A percentile compares a stretch with the other conserved stretches of the same genome.
These are phyloP conservation scores for Falciphora oryzae DNA, from an alignment of 2,329 filamentous ascomycete genomes.

Conservation along the genomic window DNA sequence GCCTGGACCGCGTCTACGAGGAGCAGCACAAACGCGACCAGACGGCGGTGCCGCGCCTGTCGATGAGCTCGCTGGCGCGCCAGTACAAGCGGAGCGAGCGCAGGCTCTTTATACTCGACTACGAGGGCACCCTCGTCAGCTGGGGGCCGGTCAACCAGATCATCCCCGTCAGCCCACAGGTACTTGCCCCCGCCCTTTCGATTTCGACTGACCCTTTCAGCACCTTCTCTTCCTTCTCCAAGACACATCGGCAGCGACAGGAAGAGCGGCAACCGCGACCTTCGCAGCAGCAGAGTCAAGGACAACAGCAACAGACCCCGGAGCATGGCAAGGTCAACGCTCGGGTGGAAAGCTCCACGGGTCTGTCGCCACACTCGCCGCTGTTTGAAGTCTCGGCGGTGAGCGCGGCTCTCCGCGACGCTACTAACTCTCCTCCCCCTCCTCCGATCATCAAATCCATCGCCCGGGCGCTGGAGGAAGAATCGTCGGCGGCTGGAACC, in stretches of 20 bases:
- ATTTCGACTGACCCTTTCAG: background rate
- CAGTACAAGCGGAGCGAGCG: slow-evolving; percentile 61
- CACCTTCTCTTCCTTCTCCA: background rate
- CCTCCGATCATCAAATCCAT: background rate
- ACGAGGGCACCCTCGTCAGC: slow-evolving; percentile 85
- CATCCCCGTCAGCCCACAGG: slow-evolving; percentile 73
- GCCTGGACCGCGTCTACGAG: slow-evolving; percentile 69
- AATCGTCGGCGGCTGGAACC: background rate
- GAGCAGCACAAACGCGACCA: slow-evolving; percentile 82
- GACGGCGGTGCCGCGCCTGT: slow-evolving; percentile 79
- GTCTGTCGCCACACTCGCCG: background rate
- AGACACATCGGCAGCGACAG: background rate
- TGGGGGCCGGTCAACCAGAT: slow-evolving; percentile 82
- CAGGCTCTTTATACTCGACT: slow-evolving; percentile 85
- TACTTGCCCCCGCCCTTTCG: slow-evolving; percentile 17
- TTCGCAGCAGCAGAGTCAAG: no score
- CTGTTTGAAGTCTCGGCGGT: background rate
- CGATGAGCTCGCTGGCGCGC: slow-evolving; percentile 55
- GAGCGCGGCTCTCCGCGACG: background rate
- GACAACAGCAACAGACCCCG: background rate
- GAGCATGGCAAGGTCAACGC: background rate
- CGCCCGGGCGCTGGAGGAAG: background rate
- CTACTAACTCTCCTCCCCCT: background rate
- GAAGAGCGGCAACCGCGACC: no score
- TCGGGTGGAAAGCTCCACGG: background rate